Evolutionary conservation across 176 grass and related monocot genomes (phyloP).

Genomic region (Zoysia japonica): DNA sequence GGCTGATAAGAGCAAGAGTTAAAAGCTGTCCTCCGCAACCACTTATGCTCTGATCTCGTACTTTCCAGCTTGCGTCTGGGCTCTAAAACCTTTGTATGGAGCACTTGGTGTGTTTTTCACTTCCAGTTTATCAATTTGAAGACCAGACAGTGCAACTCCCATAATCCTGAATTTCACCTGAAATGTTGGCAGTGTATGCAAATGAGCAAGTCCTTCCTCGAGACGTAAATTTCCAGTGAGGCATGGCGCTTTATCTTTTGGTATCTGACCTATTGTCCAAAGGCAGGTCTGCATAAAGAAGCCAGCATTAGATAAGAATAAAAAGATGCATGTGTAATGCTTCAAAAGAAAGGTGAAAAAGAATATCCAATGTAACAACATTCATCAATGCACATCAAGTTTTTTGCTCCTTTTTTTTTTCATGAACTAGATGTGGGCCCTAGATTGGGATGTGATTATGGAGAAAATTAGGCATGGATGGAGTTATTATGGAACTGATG

Average conservation of each 20-base stretch:
- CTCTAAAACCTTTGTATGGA: conserved; percentile 96
- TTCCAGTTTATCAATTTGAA: conserved; percentile 95
- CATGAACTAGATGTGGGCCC: no score
- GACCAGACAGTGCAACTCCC: conserved; percentile 81
- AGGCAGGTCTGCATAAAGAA: conserved; percentile 65
- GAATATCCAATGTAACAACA: no score
- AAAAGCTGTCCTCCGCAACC: not conserved
- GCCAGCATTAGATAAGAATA: conserved; percentile 4
- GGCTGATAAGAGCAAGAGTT: not conserved
- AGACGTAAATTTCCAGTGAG: conserved; percentile 83
- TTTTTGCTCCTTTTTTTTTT: no score
- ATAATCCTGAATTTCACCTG: conserved; percentile 90
- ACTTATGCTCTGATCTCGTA: conserved; percentile 84
- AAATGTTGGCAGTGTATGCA: conserved; percentile 74
- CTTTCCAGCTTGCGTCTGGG: conserved; percentile 84
- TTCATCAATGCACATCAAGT: no score
- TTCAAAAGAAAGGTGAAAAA: no score
- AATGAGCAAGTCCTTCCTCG: conserved; percentile 56
- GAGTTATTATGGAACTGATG: conserved; percentile 5
- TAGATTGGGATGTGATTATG: not conserved
- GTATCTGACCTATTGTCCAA: conserved; percentile 91
- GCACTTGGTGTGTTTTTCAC: conserved; percentile 57
- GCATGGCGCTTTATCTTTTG: conserved; percentile 90
- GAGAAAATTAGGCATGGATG: not conserved
- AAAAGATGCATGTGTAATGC: not conserved